Conservation (phyloP, 2,329 filamentous ascomycete genomes). For the Scedosporium apiospermum region DNA sequence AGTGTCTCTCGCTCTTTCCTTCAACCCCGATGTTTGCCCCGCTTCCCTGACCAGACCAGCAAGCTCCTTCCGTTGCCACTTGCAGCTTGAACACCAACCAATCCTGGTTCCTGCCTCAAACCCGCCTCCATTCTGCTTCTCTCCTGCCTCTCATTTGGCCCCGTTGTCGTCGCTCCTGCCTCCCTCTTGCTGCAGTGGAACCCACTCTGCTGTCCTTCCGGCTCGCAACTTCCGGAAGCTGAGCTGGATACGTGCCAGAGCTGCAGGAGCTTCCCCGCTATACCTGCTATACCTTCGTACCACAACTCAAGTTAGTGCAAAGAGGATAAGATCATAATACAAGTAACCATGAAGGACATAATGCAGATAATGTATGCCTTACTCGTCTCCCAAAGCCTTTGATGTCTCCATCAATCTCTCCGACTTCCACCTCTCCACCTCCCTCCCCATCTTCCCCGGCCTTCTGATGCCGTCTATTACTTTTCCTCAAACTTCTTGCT, state of each 20-base stretch:
- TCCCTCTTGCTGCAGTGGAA: neutral
- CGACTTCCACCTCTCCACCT: neutral
- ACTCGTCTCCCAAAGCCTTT: neutral
- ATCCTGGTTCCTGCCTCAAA: neutral
- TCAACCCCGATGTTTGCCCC: neutral
- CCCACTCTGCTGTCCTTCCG: neutral
- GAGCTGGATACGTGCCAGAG: neutral
- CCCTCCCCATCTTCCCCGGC: neutral
- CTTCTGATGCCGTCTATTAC: neutral
- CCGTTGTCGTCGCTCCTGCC: neutral
- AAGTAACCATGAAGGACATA: neutral
- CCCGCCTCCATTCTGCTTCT: neutral
- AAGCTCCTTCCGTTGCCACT: neutral
- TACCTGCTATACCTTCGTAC: neutral
- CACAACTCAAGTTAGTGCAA: neutral
- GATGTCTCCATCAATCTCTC: neutral
- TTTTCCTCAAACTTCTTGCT: neutral
- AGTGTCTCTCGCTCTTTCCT: neutral
- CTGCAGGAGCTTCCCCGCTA: neutral
- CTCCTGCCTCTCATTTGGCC: too few relatives aligned
- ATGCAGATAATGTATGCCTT: neutral
- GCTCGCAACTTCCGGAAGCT: neutral
- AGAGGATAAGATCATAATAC: neutral
- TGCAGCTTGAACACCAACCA: neutral
- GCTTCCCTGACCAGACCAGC: neutral